These are phyloP conservation scores for Mycena albidolilacea DNA, from an alignment of 768 basidiomycete species.

Conservation along the genomic window DNA sequence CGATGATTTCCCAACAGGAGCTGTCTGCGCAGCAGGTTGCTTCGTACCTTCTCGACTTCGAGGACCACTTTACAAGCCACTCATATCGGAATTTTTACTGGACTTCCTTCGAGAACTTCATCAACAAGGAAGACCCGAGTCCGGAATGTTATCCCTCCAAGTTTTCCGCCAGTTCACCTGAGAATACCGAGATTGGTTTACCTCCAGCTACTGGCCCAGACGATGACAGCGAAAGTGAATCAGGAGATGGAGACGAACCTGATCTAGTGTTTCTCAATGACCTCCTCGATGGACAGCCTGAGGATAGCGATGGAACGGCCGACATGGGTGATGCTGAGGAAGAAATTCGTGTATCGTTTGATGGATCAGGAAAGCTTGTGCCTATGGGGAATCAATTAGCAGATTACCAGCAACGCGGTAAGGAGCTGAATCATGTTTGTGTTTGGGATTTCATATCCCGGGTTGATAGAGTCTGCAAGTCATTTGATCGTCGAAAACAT, in stretches of 20 bases:
- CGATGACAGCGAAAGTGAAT: conserved; percentile 13
- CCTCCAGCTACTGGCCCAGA: not conserved
- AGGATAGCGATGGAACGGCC: not conserved
- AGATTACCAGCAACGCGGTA: conserved; percentile 45
- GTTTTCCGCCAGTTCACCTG: not conserved
- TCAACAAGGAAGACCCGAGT: no score
- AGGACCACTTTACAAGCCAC: no score
- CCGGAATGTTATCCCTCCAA: no score
- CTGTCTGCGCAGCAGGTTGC: no score
- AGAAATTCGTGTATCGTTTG: conserved; percentile 34
- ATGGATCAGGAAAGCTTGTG: conserved; percentile 37
- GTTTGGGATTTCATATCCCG: conserved; percentile 50
- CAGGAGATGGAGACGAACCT: conserved; percentile 6
- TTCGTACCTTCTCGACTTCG: no score
- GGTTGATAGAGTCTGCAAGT: conserved; percentile 41
- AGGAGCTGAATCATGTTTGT: conserved; percentile 36
- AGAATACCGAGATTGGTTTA: not conserved
- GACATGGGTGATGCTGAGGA: no score
- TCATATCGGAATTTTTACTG: no score
- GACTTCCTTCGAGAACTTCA: no score
- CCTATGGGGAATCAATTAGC: conserved; percentile 38
- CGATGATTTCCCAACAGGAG: no score
- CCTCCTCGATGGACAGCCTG: conserved; percentile 13
- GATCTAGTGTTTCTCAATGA: conserved; percentile 20
- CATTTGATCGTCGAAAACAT: conserved; percentile 20